These are phyloP conservation scores for Exobasidium rhododendri DNA, from an alignment of 1,284 basidiomycete genomes.

Conservation along the genomic window DNA sequence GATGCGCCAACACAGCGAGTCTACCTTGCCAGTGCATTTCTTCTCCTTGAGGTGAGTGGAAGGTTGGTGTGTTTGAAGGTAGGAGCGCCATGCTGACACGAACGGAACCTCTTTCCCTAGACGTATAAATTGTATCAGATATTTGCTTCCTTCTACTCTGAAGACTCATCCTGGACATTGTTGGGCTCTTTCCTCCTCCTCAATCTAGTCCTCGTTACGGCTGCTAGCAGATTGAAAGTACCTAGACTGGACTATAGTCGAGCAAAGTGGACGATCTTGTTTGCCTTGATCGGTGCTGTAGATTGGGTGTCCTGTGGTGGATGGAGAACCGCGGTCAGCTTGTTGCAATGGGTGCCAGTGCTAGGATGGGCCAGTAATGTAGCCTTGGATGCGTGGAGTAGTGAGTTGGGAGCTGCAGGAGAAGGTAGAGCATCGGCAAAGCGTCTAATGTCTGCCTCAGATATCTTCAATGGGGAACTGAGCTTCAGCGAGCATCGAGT, in stretches of 20 bases:
- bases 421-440: not conserved
- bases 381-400: not conserved
- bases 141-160: not conserved
- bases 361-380: slow-evolving; percentile 5
- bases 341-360: not conserved
- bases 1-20: slow-evolving; percentile 18
- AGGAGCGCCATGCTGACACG: no score
- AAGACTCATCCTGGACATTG: not conserved
- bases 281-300: slow-evolving; percentile 1
- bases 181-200: slow-evolving; percentile 12
- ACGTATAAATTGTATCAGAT: slow-evolving; percentile 4
- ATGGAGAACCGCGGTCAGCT: slow-evolving; percentile 11
- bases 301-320: slow-evolving; percentile 16
- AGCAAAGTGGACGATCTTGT: slow-evolving; percentile 10
- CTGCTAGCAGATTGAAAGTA: slow-evolving; percentile 9
- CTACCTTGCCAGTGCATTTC: slow-evolving; percentile 10
- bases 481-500: slow-evolving; percentile 55
- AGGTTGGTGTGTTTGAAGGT: no score
- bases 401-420: not conserved
- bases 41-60: slow-evolving; percentile 6
- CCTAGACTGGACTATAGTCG: slow-evolving; percentile 14
- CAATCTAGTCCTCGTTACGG: slow-evolving; percentile 11
- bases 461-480: slow-evolving; percentile 37
- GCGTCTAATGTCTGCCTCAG: no score
- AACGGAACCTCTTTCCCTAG: no score